Evolutionary conservation across 805 yeast genomes (phyloP).

Genomic region (Maudiozyma turicensis): DNA sequence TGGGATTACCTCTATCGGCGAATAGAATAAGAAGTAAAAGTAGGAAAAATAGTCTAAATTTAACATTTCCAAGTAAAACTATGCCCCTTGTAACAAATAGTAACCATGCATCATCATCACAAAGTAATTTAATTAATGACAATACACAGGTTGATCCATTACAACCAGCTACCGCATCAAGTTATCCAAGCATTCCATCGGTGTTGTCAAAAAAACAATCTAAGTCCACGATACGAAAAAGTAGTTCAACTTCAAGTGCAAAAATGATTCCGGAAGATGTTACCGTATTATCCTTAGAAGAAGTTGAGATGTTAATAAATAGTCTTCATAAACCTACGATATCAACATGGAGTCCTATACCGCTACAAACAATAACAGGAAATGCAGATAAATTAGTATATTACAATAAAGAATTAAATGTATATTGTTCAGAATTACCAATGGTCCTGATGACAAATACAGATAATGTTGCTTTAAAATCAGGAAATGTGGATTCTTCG

Average conservation of each 20-base stretch:
- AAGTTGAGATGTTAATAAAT: constrained; percentile 30
- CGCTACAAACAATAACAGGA: constrained; percentile 28
- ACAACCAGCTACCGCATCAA: background rate
- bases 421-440: constrained; percentile 53
- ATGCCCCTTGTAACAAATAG: background rate
- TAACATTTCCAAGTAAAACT: background rate
- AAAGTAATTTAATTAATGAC: background rate
- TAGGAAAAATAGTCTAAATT: constrained; percentile 4
- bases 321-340: constrained; percentile 27
- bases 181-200: background rate
- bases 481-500: background rate
- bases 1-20: constrained; percentile 1
- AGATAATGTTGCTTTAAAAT: background rate
- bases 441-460: constrained; percentile 32
- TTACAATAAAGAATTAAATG: constrained; percentile 50
- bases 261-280: constrained; percentile 7
- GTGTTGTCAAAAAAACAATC: background rate
- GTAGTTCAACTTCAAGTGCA: background rate
- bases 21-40: constrained; percentile 5
- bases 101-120: background rate
- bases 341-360: constrained; percentile 54
- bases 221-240: background rate
- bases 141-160: constrained; percentile 6
- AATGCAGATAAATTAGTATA: constrained; percentile 46
- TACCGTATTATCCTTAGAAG: constrained; percentile 29